A percentile compares a stretch with the other conserved stretches of the same genome.
These are phyloP conservation scores for Pleurotus giganteus DNA, from an alignment of 768 basidiomycete species.

Conservation along the genomic window DNA sequence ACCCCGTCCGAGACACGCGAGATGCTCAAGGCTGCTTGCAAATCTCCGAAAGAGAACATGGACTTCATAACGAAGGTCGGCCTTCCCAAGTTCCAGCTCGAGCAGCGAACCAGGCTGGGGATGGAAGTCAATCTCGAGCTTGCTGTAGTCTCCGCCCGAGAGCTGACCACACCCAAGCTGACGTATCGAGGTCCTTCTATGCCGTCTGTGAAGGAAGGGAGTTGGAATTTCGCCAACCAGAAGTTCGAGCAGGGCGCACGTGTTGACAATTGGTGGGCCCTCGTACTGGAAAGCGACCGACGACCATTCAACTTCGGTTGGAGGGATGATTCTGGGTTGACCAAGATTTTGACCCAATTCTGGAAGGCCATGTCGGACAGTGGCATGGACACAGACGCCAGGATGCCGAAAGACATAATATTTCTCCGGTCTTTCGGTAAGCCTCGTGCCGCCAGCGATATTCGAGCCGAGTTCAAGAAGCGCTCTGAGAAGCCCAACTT, in stretches of 20 bases:
- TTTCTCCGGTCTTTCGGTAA: slow-evolving; percentile 26
- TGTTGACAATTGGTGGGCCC: slow-evolving; percentile 63
- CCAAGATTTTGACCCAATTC: slow-evolving; percentile 41
- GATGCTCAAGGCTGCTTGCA: slow-evolving; percentile 72
- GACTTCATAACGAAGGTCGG: slow-evolving; percentile 55
- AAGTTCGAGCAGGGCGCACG: slow-evolving; percentile 58
- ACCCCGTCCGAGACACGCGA: slow-evolving; percentile 52
- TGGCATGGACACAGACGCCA: slow-evolving; percentile 20
- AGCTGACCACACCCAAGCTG: slow-evolving; percentile 57
- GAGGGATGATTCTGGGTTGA: slow-evolving; percentile 39
- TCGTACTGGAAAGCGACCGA: slow-evolving; percentile 61
- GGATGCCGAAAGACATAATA: background rate
- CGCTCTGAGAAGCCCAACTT: slow-evolving; percentile 52
- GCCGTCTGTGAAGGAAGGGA: slow-evolving; percentile 47
- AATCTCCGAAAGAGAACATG: slow-evolving; percentile 58
- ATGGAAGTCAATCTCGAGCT: slow-evolving; percentile 54
- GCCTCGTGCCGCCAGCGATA: slow-evolving; percentile 39
- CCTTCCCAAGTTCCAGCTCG: slow-evolving; percentile 50
- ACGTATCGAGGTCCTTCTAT: slow-evolving; percentile 47
- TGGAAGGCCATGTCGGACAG: slow-evolving; percentile 51
- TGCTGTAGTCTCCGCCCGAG: slow-evolving; percentile 62
- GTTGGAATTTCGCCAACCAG: slow-evolving; percentile 76
- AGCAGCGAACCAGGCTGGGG: slow-evolving; percentile 47
- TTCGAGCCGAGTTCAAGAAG: slow-evolving; percentile 18
- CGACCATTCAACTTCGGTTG: slow-evolving; percentile 29